Conservation (phyloP, 495 filamentous ascomycete species). For the Penicillium verhagenii region DNA sequence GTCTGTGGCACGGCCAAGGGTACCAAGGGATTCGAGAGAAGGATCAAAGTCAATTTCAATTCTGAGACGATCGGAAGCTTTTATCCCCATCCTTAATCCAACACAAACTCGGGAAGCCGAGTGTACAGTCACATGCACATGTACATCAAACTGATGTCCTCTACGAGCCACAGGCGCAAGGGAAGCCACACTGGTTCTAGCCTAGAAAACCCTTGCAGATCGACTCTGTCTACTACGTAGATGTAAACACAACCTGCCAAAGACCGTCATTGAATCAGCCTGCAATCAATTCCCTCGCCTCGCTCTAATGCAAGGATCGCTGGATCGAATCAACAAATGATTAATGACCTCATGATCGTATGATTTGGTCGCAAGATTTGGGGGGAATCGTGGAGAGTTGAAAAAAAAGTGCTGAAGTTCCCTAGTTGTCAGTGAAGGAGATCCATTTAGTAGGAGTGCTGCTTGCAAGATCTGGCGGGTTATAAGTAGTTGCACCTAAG, state of each 20-base stretch:
- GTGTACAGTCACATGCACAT: constrained; percentile 14
- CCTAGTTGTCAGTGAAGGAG: neutral
- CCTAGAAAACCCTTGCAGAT: neutral
- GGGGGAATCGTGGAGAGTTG: neutral
- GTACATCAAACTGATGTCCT: neutral
- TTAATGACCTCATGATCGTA: neutral
- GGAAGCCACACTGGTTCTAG: neutral
- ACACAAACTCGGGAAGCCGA: neutral
- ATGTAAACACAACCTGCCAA: neutral
- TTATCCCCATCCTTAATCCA: neutral
- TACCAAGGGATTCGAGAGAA: neutral
- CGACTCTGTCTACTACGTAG: neutral
- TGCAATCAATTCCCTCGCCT: neutral
- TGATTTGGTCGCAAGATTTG: neutral
- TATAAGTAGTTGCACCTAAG: too few relatives aligned
- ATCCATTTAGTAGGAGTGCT: neutral
- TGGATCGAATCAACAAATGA: neutral
- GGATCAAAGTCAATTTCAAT: neutral
- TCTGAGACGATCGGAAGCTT: constrained; percentile 1
- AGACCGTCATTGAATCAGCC: neutral
- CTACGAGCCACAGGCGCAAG: neutral
- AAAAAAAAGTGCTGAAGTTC: neutral
- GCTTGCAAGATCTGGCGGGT: neutral
- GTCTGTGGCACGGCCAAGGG: neutral
- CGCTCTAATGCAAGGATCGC: neutral